Conservation (phyloP, 78 protist genomes). For the Dictyostelium brefeldianum region DNA sequence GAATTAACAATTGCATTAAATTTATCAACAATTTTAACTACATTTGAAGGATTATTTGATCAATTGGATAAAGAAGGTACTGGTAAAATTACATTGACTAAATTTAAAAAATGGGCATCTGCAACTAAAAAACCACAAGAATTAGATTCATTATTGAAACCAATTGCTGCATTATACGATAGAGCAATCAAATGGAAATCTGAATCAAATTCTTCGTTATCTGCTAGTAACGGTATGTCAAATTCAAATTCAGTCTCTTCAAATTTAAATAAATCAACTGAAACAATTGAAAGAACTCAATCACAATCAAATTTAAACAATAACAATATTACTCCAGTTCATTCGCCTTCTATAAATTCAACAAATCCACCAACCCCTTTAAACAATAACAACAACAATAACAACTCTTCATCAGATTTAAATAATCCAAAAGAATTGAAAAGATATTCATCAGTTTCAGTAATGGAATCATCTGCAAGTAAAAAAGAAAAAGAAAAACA, state of each 20-base stretch:
- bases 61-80: conserved; percentile 25
- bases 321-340: background rate
- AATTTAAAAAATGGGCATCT: conserved; percentile 68
- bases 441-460: conserved; percentile 68
- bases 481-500: background rate
- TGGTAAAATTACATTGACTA: conserved; percentile 31
- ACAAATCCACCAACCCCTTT: background rate
- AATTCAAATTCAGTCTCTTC: background rate
- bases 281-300: conserved; percentile 27
- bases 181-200: conserved; percentile 67
- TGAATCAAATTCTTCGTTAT: background rate
- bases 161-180: conserved; percentile 53
- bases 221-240: background rate
- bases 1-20: conserved; percentile 54
- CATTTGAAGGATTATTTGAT: conserved; percentile 53
- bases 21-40: conserved; percentile 36
- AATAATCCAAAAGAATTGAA: conserved; percentile 75
- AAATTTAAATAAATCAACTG: background rate
- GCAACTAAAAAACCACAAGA: conserved; percentile 61
- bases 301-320: conserved; percentile 7
- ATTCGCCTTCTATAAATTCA: background rate
- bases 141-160: conserved; percentile 56
- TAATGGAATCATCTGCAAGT: conserved; percentile 14
- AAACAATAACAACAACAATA: background rate
- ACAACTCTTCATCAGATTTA: background rate